Evolutionary conservation across 1,284 basidiomycete genomes (phyloP).

Genomic region (Heterobasidion occidentale): DNA sequence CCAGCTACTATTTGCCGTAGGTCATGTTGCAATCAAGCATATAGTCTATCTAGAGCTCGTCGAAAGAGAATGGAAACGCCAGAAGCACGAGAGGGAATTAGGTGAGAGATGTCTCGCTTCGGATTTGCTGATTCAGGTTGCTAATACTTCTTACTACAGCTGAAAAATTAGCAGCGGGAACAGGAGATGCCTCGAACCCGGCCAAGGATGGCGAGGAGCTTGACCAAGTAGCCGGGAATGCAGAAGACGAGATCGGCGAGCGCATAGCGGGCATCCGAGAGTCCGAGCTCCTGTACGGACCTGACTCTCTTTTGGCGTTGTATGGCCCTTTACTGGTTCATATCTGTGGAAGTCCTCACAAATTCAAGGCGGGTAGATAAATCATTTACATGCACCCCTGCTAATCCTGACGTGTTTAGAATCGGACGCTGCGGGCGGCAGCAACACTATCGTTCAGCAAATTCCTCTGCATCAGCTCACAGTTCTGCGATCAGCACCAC

Average conservation of each 20-base stretch:
- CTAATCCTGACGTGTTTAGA: slow-evolving; percentile 39
- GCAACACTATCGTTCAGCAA: slow-evolving; percentile 91
- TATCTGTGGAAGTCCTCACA: slow-evolving; percentile 83
- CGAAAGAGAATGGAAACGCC: slow-evolving; percentile 94
- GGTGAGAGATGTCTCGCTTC: slow-evolving; percentile 36
- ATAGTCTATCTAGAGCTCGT: slow-evolving; percentile 95
- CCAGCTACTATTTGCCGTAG: slow-evolving; percentile 90
- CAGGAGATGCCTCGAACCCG: slow-evolving; percentile 22
- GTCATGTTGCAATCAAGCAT: slow-evolving; percentile 96
- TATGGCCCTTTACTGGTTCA: slow-evolving; percentile 89
- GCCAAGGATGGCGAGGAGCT: slow-evolving; percentile 80
- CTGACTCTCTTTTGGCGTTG: slow-evolving; percentile 74
- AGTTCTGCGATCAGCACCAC: slow-evolving; percentile 91
- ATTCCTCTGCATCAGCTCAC: slow-evolving; percentile 91
- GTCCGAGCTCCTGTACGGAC: slow-evolving; percentile 81
- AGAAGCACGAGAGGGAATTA: slow-evolving; percentile 84
- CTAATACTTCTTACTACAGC: slow-evolving; percentile 23
- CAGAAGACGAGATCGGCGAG: slow-evolving; percentile 97
- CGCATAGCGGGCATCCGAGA: slow-evolving; percentile 81
- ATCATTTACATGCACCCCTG: neutral
- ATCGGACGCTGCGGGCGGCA: slow-evolving; percentile 78
- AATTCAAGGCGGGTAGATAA: slow-evolving; percentile 62
- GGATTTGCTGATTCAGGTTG: neutral
- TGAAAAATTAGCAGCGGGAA: slow-evolving; percentile 44
- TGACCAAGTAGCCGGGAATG: slow-evolving; percentile 95